Base-by-base conservation (phyloP, 2,329 filamentous ascomycete species). In the Berkeleyomyces basicola region DNA sequence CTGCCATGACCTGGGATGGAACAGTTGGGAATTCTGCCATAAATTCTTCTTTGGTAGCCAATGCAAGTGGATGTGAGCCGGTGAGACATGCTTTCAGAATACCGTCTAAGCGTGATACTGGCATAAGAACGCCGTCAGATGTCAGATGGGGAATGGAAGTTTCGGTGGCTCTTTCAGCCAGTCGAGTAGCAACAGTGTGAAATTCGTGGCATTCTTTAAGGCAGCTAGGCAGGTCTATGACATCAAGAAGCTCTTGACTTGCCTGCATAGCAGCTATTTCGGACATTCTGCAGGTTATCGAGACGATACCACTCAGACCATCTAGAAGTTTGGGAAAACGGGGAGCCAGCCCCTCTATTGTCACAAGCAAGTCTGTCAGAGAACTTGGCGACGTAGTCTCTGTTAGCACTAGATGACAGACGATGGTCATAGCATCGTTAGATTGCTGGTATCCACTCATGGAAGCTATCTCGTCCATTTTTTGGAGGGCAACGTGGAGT, bases 1-100 rank as follows among this genome's bases (percentile, higher is more conserved):
- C 78, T 1, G 75, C 69, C 0, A 75, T 74, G 63, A 73, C 73
- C 2, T 70, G 71, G 2, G 67, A 65, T 6, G 73, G 68, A 33
- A 80, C 71, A 7, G 73, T 65, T 0, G 78, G 76, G 62, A 39
- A 39, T 23, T 62, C 51, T 14, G 16, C 37, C 5, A 36, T 33
- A 40, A 58, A 59, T 33, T 49, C 9, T 47, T 44, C 42, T 16
- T 23, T 37, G 14, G 14, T 33, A 9, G 31, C 42, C 43, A 46
- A 37, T 14, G 58, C 58, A 37, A 7, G 4, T 7, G 42, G 58
- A 14, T 59, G 58, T 39, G 42, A 39, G 3, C 58, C 58, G n/a
- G 58, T 47, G 10, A 59, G 31, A 44, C 43, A 59, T 37, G 42
- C 46, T 59, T 33, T 59, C n/a, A 59, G 44, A 47, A 59, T 59